A percentile compares a stretch with the other conserved stretches of the same genome.
phyloP scores from a whole-genome alignment of 768 basidiomycete species.

The Dendrothele bispora region DNA sequence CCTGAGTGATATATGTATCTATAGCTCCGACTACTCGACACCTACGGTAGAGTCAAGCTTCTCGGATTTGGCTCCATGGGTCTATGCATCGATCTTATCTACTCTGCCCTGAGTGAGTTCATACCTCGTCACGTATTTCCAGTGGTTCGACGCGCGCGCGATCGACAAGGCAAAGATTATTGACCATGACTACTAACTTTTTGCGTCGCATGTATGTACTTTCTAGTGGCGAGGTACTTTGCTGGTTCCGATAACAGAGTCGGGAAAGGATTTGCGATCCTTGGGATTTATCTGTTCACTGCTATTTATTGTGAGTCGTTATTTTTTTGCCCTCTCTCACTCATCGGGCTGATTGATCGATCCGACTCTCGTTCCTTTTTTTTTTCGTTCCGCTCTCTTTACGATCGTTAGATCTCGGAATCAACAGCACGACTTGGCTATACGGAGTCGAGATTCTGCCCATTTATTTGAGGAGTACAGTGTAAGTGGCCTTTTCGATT shows the following conservation, averaged over 20 bases:
- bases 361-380: neutral
- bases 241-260: neutral
- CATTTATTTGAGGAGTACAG: constrained; percentile 1
- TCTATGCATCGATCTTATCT: constrained; percentile 3
- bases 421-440: constrained; percentile 6
- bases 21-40: neutral
- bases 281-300: constrained; percentile 4
- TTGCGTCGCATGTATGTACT: no score
- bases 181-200: no score
- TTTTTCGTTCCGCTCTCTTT: neutral
- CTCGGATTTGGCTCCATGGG: constrained; percentile 1
- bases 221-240: constrained; percentile 3
- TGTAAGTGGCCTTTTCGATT: neutral
- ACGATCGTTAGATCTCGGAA: neutral
- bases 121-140: neutral
- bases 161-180: constrained; percentile 1
- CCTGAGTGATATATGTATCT: no score
- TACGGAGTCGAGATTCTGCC: constrained; percentile 6
- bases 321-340: neutral
- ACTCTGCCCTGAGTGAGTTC: constrained; percentile 3
- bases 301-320: constrained; percentile 3
- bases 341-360: neutral
- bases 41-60: neutral
- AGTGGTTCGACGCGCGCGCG: neutral
- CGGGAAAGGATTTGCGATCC: constrained; percentile 5